Evolutionary conservation across 345 rosid genomes (phyloP).

Genomic region (Brassica cretica): DNA sequence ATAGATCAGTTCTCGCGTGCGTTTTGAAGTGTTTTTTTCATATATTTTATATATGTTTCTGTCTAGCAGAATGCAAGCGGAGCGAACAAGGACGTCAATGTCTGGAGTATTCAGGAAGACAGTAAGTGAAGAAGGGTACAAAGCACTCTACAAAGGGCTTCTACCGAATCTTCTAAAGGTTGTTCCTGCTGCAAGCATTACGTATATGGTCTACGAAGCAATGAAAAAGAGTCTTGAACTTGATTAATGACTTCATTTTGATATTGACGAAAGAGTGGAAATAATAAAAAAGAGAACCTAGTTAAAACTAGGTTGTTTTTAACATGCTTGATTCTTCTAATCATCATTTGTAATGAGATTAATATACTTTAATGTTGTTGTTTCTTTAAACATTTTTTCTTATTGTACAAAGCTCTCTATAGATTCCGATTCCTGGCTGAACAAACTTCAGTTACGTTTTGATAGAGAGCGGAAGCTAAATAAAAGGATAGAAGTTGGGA

Average conservation of each 20-base stretch:
- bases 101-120: slow-evolving; percentile 77
- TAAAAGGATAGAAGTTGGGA: too few relatives aligned
- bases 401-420: too few relatives aligned
- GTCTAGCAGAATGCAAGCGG: slow-evolving; percentile 81
- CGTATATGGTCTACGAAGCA: slow-evolving; percentile 66
- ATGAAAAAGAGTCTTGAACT: slow-evolving; percentile 81
- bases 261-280: slow-evolving; percentile 35
- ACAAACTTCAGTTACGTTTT: too few relatives aligned
- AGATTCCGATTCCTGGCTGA: too few relatives aligned
- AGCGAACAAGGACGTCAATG: slow-evolving; percentile 63
- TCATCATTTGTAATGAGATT: slow-evolving; percentile 28
- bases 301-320: slow-evolving; percentile 23
- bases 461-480: too few relatives aligned
- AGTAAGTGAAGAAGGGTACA: slow-evolving; percentile 60
- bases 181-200: slow-evolving; percentile 55
- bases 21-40: not conserved
- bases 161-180: slow-evolving; percentile 82
- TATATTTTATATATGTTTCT: not conserved
- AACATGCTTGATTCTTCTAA: slow-evolving; percentile 35
- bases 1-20: not conserved
- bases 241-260: slow-evolving; percentile 46
- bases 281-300: slow-evolving; percentile 29
- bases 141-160: slow-evolving; percentile 83
- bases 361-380: slow-evolving; percentile 2
- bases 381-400: not conserved